phyloP scores from a whole-genome alignment of 1,284 basidiomycete genomes.

The Fomitopsis schrenkii region DNA sequence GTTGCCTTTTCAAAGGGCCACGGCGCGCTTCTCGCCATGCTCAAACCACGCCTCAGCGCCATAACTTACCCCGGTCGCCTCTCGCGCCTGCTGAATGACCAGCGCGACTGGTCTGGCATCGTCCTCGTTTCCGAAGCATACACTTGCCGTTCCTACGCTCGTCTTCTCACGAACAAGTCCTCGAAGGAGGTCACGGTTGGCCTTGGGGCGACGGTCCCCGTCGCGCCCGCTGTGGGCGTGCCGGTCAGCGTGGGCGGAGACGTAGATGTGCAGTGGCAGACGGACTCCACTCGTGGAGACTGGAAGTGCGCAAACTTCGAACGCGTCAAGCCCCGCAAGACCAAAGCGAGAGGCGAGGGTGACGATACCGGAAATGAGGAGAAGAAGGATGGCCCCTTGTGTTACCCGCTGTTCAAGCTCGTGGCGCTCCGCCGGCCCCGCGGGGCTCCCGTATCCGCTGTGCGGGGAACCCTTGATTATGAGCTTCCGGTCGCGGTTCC shows the following conservation, averaged over 20 bases:
- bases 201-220: not conserved
- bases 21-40: conserved; percentile 5
- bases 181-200: not conserved
- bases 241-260: not conserved
- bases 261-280: conserved; percentile 1
- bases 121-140: conserved; percentile 5
- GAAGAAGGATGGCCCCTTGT: not conserved
- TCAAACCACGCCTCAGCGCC: not conserved
- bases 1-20: not conserved
- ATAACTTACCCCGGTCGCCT: conserved; percentile 3
- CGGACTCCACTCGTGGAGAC: not conserved
- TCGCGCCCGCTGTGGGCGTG: not conserved
- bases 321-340: not conserved
- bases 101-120: not conserved
- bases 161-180: not conserved
- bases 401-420: conserved; percentile 6
- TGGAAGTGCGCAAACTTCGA: not conserved
- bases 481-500: not conserved
- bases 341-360: not conserved
- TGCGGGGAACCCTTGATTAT: not conserved
- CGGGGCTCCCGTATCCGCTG: not conserved
- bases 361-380: not conserved
- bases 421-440: not conserved
- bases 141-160: conserved; percentile 5
- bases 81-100: not conserved